Evolutionary conservation across 2,329 filamentous ascomycete genomes (phyloP), one percentile per base, ranked within the genome.

Genomic region (Boeremia exigua): DNA sequence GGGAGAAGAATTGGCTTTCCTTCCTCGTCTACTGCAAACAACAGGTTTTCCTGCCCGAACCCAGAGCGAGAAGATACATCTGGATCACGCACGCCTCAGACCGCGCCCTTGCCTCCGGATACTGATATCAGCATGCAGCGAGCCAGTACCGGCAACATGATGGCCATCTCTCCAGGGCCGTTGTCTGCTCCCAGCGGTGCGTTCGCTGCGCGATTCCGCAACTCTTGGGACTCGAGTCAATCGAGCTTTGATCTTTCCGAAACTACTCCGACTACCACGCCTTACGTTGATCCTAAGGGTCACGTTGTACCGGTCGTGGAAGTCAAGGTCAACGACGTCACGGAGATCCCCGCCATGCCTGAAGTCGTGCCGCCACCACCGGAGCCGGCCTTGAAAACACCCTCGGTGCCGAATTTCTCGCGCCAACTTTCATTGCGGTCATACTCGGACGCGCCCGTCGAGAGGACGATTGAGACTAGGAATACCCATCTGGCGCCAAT

Each of bases 51-150:
- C 6, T 56, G 53, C 33, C 54, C 54, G 15, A 65, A 72, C 2
- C 76, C 73, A 34, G 72, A 75, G 30, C 63, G 66, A 19, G 69
- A 72, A 2, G 47, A 60, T 12, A 45, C 62, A 1, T 68, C 72
- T 17, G 74, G 71, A 17, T 64, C 72, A 17, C 67, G 73, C 8
- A 75, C 72, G 12, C 75, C 75, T 15, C 71, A 64, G 23, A 77
- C 75, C 27, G 74, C 74, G 39, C 75, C 75, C 14, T 58, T 77
- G 34, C 75, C 75, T 29, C 73, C 73, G 6, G 74, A 76, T 82
- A 86, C 30, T 69, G 84, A 88, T 48, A 64, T 75, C 12, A 68
- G 58, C 28, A 61, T 74, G 58, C 75, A 77, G 49, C 80, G 82
- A 48, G 77, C 79, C 25, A 73, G 75, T n/a, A 71, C 74, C 9